Evolutionary conservation across 495 filamentous ascomycete species (phyloP).

Genomic region (Poronia punctata): DNA sequence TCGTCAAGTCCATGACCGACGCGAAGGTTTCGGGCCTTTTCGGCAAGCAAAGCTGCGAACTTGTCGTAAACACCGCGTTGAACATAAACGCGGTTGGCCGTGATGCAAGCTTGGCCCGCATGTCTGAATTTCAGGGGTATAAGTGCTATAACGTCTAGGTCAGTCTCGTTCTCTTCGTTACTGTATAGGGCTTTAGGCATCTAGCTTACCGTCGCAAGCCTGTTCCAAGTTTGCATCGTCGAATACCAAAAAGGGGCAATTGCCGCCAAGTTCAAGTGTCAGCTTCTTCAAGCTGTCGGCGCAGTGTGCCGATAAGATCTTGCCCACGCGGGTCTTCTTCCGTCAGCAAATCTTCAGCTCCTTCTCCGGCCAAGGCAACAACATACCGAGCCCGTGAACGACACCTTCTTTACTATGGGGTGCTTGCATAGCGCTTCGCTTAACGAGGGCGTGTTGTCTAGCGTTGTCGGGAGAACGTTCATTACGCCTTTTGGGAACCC

Average conservation of each 20-base stretch:
- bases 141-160: constrained; percentile 26
- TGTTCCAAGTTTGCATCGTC: constrained; percentile 64
- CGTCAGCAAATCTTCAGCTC: neutral
- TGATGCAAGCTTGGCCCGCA: constrained; percentile 67
- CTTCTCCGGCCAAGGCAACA: neutral
- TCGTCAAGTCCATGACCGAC: constrained; percentile 57
- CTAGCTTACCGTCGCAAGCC: constrained; percentile 41
- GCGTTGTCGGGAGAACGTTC: constrained; percentile 52
- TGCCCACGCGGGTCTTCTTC: constrained; percentile 24
- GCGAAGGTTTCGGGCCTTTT: constrained; percentile 48
- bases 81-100: constrained; percentile 66
- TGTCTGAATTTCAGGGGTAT: constrained; percentile 61
- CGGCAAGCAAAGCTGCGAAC: constrained; percentile 49
- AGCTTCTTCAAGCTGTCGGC: constrained; percentile 62
- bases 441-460: constrained; percentile 57
- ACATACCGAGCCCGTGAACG: constrained; percentile 55
- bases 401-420: constrained; percentile 60
- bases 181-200: constrained; percentile 13
- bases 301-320: constrained; percentile 27
- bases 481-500: constrained; percentile 55
- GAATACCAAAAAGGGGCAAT: constrained; percentile 69
- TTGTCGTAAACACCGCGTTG: constrained; percentile 50
- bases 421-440: constrained; percentile 61
- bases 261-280: constrained; percentile 67
- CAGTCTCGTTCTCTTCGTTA: neutral